Base-by-base conservation (phyloP, 1,284 basidiomycete genomes). In the Apiotrichum domesticum region DNA sequence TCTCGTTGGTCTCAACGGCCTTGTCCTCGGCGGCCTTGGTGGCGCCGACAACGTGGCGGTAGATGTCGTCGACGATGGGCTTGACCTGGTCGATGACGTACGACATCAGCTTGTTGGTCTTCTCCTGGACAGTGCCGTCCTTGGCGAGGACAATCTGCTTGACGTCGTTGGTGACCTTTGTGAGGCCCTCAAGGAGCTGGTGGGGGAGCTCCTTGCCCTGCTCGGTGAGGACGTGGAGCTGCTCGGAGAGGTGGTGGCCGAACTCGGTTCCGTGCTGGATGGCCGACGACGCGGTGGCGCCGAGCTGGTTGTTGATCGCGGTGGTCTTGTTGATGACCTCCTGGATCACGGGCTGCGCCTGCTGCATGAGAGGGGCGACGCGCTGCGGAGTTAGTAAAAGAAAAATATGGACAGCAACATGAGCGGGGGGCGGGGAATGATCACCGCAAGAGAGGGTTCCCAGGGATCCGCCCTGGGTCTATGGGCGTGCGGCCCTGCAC, bases 51-150 rank as follows among this genome's bases (percentile, higher is more conserved):
- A 76, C 65, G 59, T 71, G 70, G 56, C 67, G 65, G 68, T 74
- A 72, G 53, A 73, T 70, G 60, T 76, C 69, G 63, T 76, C 74
- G 41, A 76, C 67, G 54, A 74, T 62, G n/a, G 74, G 74, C 62
- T 74, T 73, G 63, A 72, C 71, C 53, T 74, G 67, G 59, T 73
- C 74, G 46, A 73, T 55, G 53, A 76, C 70, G 62, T 77, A 77
- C 42, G 69, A 65, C 6, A 63, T 66, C 52, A 77, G 66, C 67
- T 75, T 73, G 68, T 73, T 72, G 14, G 69, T 69, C 67, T 77
- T 77, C 47, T 76, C 73, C 63, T 74, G 70, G 45, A 74, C 51
- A 41, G 65, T 65, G 40, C 65, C 61, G 33, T 77, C 73, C 64
- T 77, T 74, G 53, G 70, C 66, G 37, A 73, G 67, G 48, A 76